Conservation (phyloP, 2,329 filamentous ascomycete species). For the Cladosporium sp. region DNA sequence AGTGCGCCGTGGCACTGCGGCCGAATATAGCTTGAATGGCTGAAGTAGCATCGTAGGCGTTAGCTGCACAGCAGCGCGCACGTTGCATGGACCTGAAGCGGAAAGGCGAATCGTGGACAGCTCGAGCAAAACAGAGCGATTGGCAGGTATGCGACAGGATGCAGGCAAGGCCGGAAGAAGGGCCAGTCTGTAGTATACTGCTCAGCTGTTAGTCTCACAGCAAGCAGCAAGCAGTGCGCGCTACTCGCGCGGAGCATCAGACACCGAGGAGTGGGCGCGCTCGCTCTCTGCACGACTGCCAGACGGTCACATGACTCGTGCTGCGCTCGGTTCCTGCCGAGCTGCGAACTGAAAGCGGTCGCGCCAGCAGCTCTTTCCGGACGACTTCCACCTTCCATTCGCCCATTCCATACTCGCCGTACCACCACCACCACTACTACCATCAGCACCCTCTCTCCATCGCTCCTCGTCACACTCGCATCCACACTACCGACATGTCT, state of each 20-base stretch:
- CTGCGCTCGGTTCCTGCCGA: not conserved
- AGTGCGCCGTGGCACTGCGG: not conserved
- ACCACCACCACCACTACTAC: not conserved
- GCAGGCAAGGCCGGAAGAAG: too few species aligned
- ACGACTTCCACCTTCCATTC: not conserved
- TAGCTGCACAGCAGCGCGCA: constrained; percentile 5
- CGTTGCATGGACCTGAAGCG: not conserved
- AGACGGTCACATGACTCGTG: not conserved
- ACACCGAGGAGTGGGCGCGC: too few species aligned
- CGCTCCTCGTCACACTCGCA: not conserved
- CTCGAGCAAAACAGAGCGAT: too few species aligned
- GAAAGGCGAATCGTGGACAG: too few species aligned
- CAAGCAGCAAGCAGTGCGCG: too few species aligned
- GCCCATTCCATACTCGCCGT: not conserved
- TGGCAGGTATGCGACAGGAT: too few species aligned
- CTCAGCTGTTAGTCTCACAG: too few species aligned
- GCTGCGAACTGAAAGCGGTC: not conserved
- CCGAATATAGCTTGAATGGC: not conserved
- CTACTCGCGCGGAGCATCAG: not conserved
- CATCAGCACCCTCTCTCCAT: not conserved
- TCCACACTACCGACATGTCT: constrained; percentile 61
- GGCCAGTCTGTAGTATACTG: too few species aligned
- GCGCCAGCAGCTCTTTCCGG: constrained; percentile 1
- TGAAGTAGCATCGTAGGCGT: not conserved
- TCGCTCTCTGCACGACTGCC: not conserved